Percentiles rank a stretch among this genome's conserved stretches.
These are phyloP conservation scores for Penicillium fimorum DNA, from an alignment of 495 filamentous ascomycete species.

Conservation along the genomic window DNA sequence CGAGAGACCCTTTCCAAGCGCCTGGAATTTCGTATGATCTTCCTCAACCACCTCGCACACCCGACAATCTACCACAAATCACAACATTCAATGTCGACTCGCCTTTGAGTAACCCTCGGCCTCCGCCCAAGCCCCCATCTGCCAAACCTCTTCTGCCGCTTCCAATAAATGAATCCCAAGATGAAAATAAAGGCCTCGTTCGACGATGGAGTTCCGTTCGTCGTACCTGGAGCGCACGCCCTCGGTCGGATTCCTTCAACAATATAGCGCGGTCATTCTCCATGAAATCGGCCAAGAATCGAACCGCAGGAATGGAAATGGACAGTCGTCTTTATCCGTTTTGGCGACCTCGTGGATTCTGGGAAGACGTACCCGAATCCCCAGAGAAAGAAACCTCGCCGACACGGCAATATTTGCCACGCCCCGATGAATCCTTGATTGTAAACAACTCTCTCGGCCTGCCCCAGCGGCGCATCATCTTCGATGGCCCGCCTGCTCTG, in stretches of 20 bases:
- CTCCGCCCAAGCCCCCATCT: slow-evolving; percentile 65
- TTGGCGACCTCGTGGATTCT: slow-evolving; percentile 76
- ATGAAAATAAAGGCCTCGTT: slow-evolving; percentile 41
- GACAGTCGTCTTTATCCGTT: slow-evolving; percentile 69
- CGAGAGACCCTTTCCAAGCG: slow-evolving; percentile 21
- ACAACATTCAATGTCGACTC: slow-evolving; percentile 58
- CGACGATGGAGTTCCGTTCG: slow-evolving; percentile 54
- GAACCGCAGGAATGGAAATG: slow-evolving; percentile 42
- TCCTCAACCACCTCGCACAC: slow-evolving; percentile 25
- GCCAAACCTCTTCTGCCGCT: slow-evolving; percentile 75
- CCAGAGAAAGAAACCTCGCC: slow-evolving; percentile 24
- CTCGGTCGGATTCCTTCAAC: slow-evolving; percentile 54
- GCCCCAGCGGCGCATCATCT: slow-evolving; percentile 52
- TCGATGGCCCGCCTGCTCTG: slow-evolving; percentile 38
- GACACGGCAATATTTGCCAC: slow-evolving; percentile 15
- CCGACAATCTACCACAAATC: slow-evolving; percentile 40
- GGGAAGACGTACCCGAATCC: slow-evolving; percentile 56
- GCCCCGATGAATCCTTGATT: slow-evolving; percentile 28
- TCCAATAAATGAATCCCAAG: slow-evolving; percentile 54
- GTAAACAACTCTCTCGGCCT: slow-evolving; percentile 54
- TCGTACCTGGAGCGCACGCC: slow-evolving; percentile 56
- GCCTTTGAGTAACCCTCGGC: slow-evolving; percentile 72
- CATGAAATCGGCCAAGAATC: slow-evolving; percentile 45
- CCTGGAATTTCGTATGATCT: slow-evolving; percentile 22
- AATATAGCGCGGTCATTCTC: slow-evolving; percentile 43